These are phyloP conservation scores for Chaetomium tenue DNA, from an alignment of 495 filamentous ascomycete genomes.

Conservation along the genomic window DNA sequence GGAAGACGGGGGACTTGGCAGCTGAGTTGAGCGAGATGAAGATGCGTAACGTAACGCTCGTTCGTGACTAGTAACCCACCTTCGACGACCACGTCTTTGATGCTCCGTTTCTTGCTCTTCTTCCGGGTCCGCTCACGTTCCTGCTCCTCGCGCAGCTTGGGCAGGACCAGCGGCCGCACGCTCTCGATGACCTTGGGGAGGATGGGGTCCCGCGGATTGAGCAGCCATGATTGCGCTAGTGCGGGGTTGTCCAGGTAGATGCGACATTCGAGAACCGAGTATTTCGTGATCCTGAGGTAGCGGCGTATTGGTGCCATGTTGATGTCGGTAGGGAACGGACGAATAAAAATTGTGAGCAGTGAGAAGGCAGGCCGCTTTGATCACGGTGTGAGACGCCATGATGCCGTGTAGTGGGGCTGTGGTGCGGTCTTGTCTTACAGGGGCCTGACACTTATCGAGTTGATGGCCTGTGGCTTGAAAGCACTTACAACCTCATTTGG, in stretches of 20 bases:
- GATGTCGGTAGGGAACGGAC: too few species aligned
- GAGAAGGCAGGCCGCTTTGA: too few species aligned
- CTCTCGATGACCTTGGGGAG: conserved; percentile 78
- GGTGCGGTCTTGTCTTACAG: too few species aligned
- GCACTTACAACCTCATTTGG: too few species aligned
- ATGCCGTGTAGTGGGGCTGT: too few species aligned
- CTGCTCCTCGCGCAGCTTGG: conserved; percentile 87
- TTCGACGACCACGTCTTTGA: conserved; percentile 83
- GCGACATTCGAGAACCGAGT: conserved; percentile 88
- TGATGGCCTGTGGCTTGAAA: too few species aligned
- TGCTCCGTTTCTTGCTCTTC: conserved; percentile 65
- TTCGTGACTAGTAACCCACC: conserved; percentile 54
- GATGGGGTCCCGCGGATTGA: conserved; percentile 66
- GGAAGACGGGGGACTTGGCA: too few species aligned
- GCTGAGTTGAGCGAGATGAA: background rate
- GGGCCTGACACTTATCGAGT: too few species aligned
- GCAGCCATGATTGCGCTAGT: conserved; percentile 75
- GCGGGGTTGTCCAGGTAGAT: conserved; percentile 92
- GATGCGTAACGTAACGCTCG: background rate
- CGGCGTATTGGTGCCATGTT: conserved; percentile 77
- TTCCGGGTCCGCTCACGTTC: conserved; percentile 58
- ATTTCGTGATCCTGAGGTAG: conserved; percentile 80
- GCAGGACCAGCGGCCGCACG: conserved; percentile 79
- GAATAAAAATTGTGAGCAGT: too few species aligned
- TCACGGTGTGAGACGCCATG: too few species aligned